These are phyloP conservation scores for Pontederia crassipes DNA, from an alignment of 176 grass and related monocot species.

Conservation along the genomic window DNA sequence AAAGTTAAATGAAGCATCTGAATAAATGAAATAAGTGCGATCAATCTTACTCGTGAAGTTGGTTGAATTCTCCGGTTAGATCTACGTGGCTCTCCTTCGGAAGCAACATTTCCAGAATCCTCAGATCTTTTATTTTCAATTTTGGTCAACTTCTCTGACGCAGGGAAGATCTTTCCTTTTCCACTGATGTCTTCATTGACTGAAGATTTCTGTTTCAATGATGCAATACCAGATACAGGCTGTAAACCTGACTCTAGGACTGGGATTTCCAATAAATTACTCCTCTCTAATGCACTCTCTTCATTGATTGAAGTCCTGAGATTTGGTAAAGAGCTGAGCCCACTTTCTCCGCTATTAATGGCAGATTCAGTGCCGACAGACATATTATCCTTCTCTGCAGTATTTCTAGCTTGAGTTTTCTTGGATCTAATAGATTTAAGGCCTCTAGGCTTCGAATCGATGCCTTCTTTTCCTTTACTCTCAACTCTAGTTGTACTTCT, in stretches of 20 bases:
- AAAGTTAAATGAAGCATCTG: neutral
- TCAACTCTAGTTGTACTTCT: constrained; percentile 41
- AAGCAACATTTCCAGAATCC: constrained; percentile 30
- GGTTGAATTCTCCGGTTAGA: constrained; percentile 93
- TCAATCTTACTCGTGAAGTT: constrained; percentile 62
- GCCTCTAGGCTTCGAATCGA: constrained; percentile 39
- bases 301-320: constrained; percentile 14
- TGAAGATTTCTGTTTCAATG: constrained; percentile 29
- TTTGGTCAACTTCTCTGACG: neutral
- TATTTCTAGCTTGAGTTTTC: constrained; percentile 23
- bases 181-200: constrained; percentile 14
- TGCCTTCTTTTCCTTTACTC: constrained; percentile 41
- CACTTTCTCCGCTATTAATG: constrained; percentile 31
- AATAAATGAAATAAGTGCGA: constrained; percentile 8
- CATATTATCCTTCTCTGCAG: constrained; percentile 28
- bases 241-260: constrained; percentile 20
- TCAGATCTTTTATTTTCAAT: constrained; percentile 25
- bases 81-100: constrained; percentile 65
- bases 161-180: constrained; percentile 21
- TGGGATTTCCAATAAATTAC: constrained; percentile 12
- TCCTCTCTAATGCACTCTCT: constrained; percentile 27
- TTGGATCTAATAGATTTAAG: constrained; percentile 50
- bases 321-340: constrained; percentile 21
- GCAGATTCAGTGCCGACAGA: constrained; percentile 7
- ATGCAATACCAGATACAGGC: constrained; percentile 28